Percentiles rank a stretch among this genome's conserved stretches.
Conservation (phyloP, 192 early-diverging fungal genomes). For the Endogone sp. region DNA sequence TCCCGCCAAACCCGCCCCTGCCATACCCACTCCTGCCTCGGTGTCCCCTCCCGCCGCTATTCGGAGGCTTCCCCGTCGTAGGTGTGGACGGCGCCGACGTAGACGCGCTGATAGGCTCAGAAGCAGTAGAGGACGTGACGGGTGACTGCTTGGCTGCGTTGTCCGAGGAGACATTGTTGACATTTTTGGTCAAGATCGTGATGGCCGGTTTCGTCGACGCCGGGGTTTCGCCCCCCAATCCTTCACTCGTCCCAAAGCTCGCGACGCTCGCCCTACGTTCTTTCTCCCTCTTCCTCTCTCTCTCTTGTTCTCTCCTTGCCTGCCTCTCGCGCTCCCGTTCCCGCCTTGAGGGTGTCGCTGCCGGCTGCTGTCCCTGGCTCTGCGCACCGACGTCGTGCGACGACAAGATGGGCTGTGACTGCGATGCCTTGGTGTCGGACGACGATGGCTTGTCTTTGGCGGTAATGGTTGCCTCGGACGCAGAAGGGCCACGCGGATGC, state of each 20-base stretch:
- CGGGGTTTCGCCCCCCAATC: too few relatives aligned
- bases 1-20: conserved; percentile 1
- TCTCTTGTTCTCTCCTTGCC: conserved; percentile 7
- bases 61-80: background rate
- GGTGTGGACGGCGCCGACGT: too few relatives aligned
- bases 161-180: too few relatives aligned
- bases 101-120: too few relatives aligned
- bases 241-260: background rate
- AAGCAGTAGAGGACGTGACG: too few relatives aligned
- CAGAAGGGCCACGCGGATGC: background rate
- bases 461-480: background rate
- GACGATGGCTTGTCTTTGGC: background rate
- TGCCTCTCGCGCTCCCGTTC: conserved; percentile 4
- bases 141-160: too few relatives aligned
- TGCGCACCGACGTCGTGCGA: background rate
- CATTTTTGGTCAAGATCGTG: background rate
- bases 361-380: background rate
- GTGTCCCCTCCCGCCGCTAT: conserved; percentile 7
- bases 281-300: conserved; percentile 1
- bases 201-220: background rate
- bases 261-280: background rate
- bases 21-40: conserved; percentile 8
- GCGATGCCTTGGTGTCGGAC: background rate
- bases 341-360: background rate
- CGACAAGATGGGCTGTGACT: background rate